Conservation (phyloP, 106 monocot species). For the Vanilla planifolia region DNA sequence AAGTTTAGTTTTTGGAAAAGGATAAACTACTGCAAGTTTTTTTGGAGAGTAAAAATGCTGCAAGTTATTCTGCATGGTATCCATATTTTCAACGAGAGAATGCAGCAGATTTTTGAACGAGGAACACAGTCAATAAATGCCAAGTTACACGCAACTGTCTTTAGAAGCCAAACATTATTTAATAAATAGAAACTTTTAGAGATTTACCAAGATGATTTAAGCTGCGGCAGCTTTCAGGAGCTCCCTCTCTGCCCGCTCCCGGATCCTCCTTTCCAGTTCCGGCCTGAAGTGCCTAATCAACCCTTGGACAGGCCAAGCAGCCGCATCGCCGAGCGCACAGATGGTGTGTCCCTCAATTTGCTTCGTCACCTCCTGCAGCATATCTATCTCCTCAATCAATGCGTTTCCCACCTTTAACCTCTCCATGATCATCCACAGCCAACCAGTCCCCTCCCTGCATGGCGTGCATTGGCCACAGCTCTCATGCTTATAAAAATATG, state of each 20-base stretch:
- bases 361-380: conserved; percentile 52
- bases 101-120: not conserved
- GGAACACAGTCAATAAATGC: not conserved
- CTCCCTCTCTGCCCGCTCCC: conserved; percentile 21
- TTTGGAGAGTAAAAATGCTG: too few relatives aligned
- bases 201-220: not conserved
- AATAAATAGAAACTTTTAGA: not conserved
- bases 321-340: conserved; percentile 70
- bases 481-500: conserved; percentile 81
- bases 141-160: too few relatives aligned
- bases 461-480: conserved; percentile 83
- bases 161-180: not conserved
- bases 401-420: conserved; percentile 74
- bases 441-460: conserved; percentile 75
- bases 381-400: conserved; percentile 46
- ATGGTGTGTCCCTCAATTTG: conserved; percentile 59
- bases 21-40: too few relatives aligned
- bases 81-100: too few relatives aligned
- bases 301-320: conserved; percentile 79
- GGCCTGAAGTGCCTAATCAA: conserved; percentile 64
- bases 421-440: conserved; percentile 84
- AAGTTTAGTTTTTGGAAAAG: too few relatives aligned
- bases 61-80: too few relatives aligned
- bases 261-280: conserved; percentile 26
- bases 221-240: conserved; percentile 24